Base-by-base conservation (phyloP, 2,329 filamentous ascomycete species). In the Ophiostoma sp. region DNA sequence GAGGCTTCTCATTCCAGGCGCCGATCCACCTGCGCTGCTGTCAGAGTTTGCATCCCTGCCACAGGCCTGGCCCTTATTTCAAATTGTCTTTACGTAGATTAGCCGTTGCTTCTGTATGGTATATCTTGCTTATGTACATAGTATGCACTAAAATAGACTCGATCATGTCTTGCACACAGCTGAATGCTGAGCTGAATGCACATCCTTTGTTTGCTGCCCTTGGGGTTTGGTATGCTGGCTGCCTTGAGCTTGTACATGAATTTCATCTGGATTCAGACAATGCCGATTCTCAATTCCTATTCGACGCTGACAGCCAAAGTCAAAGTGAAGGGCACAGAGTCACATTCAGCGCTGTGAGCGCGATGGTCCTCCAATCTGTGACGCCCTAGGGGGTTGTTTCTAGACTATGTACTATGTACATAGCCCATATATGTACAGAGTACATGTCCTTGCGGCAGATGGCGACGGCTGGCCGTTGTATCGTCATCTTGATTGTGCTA, bases 1-100 rank as follows among this genome's bases (percentile, higher is more conserved):
- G 64, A 64, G 67, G 60, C 62, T 69, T 62, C 67, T 71, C 69
- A 60, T 71, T 67, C 67, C 67, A 71, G 62, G 20, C 15, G 33
- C 44, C 7, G 62, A 48, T 71, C 70, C 70, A 71, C 67, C 60
- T n/a, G 23, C 54, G 35, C 69, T 35, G 57, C n/a, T 44, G 52
- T 67, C 39, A 57, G 54, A 66, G 67, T 68, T 48, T 44, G 67
- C 33, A 68, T 39, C 70, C 69, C 62, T 68, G 67, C 60, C 48
- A 48, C 67, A 48, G 48, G 62, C 70, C 27, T 31, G 27, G 27
- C 27, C 27, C 67, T 60, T 68, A 23, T 41, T 69, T 57, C 57
- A 39, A 44, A 48, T 71, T 23, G 65, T 17, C 8, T 6, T 33
- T 60, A 39, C 31, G 48, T 39, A 10, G 27, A 31, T 31, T 62